A percentile compares a stretch with the other conserved stretches of the same genome.
phyloP scores from a whole-genome alignment of 2,329 filamentous ascomycete species.

The Phaeosphaeria sp. region DNA sequence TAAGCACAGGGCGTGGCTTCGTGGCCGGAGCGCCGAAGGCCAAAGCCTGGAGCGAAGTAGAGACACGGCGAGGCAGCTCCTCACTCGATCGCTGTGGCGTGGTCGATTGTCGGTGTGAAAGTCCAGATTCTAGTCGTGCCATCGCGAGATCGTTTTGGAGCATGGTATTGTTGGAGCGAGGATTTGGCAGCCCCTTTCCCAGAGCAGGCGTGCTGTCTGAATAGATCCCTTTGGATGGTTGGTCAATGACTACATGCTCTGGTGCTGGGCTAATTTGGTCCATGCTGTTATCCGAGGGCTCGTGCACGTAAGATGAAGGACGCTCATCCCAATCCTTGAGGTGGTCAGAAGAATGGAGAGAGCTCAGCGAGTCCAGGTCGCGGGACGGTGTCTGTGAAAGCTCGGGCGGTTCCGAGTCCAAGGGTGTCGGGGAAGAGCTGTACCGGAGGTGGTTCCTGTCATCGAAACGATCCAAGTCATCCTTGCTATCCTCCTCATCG shows the following conservation, averaged over 20 bases:
- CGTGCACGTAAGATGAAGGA: constrained; percentile 9
- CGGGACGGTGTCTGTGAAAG: constrained; percentile 37
- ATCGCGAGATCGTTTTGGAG: constrained; percentile 16
- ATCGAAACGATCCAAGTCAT: constrained; percentile 14
- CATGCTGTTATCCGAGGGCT: constrained; percentile 9
- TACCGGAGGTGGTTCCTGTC: constrained; percentile 10
- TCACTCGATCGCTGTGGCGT: constrained; percentile 30
- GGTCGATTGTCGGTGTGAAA: constrained; percentile 10
- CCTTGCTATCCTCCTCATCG: constrained; percentile 51
- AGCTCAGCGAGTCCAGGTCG: constrained; percentile 31
- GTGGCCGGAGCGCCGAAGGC: constrained; percentile 22
- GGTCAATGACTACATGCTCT: constrained; percentile 18
- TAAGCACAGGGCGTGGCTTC: constrained; percentile 8
- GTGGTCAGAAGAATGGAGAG: constrained; percentile 30
- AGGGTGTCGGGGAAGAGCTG: constrained; percentile 23
- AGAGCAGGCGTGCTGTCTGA: constrained; percentile 7
- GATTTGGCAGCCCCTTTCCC: constrained; percentile 13
- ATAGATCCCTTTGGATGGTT: constrained; percentile 12
- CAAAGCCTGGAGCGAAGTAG: constrained; percentile 28
- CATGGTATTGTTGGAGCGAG: constrained; percentile 7
- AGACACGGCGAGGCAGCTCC: constrained; percentile 32
- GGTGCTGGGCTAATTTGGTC: constrained; percentile 13
- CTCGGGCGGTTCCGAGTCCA: constrained; percentile 32
- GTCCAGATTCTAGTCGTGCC: constrained; percentile 18
- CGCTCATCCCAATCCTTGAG: constrained; percentile 27